Base-by-base conservation (phyloP, 1,284 basidiomycete species). In the Heterobasidion parviporum region DNA sequence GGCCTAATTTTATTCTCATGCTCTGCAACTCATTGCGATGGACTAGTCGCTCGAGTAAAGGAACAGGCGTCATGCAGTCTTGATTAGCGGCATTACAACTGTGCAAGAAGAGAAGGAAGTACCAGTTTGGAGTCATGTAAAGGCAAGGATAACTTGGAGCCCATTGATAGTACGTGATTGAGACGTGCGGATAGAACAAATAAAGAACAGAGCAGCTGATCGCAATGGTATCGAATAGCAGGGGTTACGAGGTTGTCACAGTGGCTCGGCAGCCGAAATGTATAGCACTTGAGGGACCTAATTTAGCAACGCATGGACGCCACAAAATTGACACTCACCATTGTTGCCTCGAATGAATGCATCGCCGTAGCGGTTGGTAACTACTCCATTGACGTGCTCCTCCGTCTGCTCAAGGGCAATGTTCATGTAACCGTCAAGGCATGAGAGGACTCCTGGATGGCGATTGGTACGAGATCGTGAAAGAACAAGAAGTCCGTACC, bases 361-460 rank as follows among this genome's bases (percentile, higher is more conserved):
- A 71, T 98, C 94, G 1, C 95, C 94, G 65, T 95, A 98, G 59
- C 79, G 80, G 68, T 94, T 96, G 44, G 92, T 95, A 54, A 90
- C 79, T 36, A 75, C 69, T 9, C 94, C 95, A 63, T 91, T 89
- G 12, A 97, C 92, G 70, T 92, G 87, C 72, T 99, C 96, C 70
- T 95, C 91, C 1, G 95, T 98, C 69, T 98, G 89, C 72, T 99
- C 96, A 50, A 99, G 75, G 4, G 94, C 96, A 56, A 99, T 98
- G 74, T 99, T 99, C 97, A 99, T 94, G 70, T 94, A 94, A 0
- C 95, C 97, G 70, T 99, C 97, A 20, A 99, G 79, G 69, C 97
- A 98, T 7, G 93, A 95, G n/a, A 99, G 75, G 1, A 94, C 80
- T 43, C 95, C 95, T 98, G 61, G 0, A 41, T 54, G n/a, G 33